Evolutionary conservation across 108 stramenopile species (phyloP).

Genomic region (Pseudonitzschia delicatissima): DNA sequence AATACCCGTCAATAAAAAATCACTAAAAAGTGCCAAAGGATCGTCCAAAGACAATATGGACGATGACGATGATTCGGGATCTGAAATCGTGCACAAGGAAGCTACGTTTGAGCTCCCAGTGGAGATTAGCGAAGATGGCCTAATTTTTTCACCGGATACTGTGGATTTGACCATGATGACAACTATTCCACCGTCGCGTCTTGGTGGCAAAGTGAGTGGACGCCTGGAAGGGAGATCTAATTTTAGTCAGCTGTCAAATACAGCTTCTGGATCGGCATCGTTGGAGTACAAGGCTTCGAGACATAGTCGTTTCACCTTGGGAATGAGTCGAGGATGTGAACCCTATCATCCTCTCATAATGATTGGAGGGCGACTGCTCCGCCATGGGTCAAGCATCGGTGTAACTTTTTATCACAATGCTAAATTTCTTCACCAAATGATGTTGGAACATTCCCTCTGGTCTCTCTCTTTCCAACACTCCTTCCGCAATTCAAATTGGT

Average conservation of each 20-base stretch:
- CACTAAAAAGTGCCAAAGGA: neutral
- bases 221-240: slow-evolving; percentile 23
- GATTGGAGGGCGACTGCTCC: slow-evolving; percentile 18
- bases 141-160: slow-evolving; percentile 7
- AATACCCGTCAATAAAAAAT: neutral
- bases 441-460: slow-evolving; percentile 25
- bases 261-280: slow-evolving; percentile 24
- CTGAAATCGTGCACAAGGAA: slow-evolving; percentile 14
- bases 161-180: slow-evolving; percentile 22
- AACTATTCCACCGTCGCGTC: slow-evolving; percentile 31
- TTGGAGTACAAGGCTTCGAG: slow-evolving; percentile 26
- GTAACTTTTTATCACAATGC: slow-evolving; percentile 26
- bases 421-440: slow-evolving; percentile 10
- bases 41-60: slow-evolving; percentile 8
- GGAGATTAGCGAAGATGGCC: slow-evolving; percentile 18
- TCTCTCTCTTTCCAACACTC: slow-evolving; percentile 20
- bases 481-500: slow-evolving; percentile 21
- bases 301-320: slow-evolving; percentile 17
- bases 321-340: slow-evolving; percentile 35
- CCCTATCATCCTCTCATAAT: slow-evolving; percentile 21
- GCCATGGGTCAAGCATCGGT: slow-evolving; percentile 19
- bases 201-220: slow-evolving; percentile 28
- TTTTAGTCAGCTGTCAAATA: neutral
- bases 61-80: slow-evolving; percentile 3
- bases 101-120: slow-evolving; percentile 32